Evolutionary conservation across 768 basidiomycete species (phyloP), one percentile per base, ranked within the genome.

Genomic region (Lentinula edodes): DNA sequence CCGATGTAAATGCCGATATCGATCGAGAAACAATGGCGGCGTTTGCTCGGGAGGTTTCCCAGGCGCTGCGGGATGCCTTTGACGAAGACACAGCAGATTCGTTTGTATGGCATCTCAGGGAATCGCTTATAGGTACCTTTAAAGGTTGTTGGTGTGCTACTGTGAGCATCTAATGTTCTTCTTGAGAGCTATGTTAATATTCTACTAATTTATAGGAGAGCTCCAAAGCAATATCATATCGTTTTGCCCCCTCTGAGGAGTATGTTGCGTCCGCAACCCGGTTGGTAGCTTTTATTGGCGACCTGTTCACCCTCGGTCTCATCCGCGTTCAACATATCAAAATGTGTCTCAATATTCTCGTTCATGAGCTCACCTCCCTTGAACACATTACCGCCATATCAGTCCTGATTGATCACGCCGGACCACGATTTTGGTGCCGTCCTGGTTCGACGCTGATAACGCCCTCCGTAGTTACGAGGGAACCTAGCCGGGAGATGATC

Each of bases 321-420:
- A 52, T 73, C 15, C 43, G 52, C 20, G 67, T 65, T 3, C 66
- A 63, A 3, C 67, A 71, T 23, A 59, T 61, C 41, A 63, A 64
- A 1, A 39, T 62, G 7, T 73, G 71, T 58, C 55, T 72, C 10
- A 57, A 64, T 4, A 62, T 63, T 41, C 50, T 74, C 2, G 43
- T 72, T 12, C 62, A 64, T 52, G 65, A 68, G n/a, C 67, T 69
- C 53, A 62, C 45, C 43, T 64, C 69, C 16, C 60, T 69, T n/a
- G 69, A 74, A 42, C 71, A 74, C 46, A 60, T 74, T 23, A 62
- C 66, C n/a, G 67, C 66, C 5, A 41, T 71, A 10, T 66, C 65
- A 36, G 58, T 61, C 13, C 56, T 74, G 54, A 28, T 73, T 18
- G 6, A 62, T 10, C 63, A 62, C 20, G 69, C 70, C 0, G 69